A percentile compares a stretch with the other conserved stretches of the same genome.
These are phyloP conservation scores for Purpureocillium lavendulum DNA, from an alignment of 2,329 filamentous ascomycete genomes.

Conservation along the genomic window DNA sequence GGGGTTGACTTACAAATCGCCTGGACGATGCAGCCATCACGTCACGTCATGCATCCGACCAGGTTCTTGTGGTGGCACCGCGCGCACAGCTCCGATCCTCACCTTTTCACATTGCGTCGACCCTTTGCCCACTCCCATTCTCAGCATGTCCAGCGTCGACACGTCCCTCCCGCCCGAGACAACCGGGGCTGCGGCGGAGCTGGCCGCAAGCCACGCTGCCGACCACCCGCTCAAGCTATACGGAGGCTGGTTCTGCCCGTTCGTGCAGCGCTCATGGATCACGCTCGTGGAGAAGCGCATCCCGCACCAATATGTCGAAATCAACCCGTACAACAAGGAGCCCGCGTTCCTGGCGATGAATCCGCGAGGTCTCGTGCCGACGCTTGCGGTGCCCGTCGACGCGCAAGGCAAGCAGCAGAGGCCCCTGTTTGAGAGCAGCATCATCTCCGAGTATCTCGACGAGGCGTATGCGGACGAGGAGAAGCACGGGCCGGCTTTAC, in stretches of 20 bases:
- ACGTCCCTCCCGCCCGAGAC: slow-evolving; percentile 36
- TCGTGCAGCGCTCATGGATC: slow-evolving; percentile 65
- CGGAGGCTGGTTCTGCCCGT: slow-evolving; percentile 66
- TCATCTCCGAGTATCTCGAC: slow-evolving; percentile 70
- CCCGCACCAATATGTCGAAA: slow-evolving; percentile 67
- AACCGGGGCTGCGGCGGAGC: slow-evolving; percentile 38
- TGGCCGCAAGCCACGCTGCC: slow-evolving; percentile 35
- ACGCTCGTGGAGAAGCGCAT: slow-evolving; percentile 66
- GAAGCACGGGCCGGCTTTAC: slow-evolving; percentile 35
- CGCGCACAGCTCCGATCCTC: not conserved
- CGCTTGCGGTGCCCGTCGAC: slow-evolving; percentile 42
- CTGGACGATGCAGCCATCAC: no score
- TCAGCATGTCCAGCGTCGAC: slow-evolving; percentile 36
- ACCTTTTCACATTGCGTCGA: not conserved
- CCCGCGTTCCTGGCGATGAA: slow-evolving; percentile 61
- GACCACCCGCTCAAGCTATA: slow-evolving; percentile 56
- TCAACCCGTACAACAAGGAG: slow-evolving; percentile 71
- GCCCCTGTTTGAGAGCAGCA: slow-evolving; percentile 63
- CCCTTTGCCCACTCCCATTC: not conserved
- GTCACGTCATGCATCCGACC: no score
- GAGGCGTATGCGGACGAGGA: slow-evolving; percentile 51
- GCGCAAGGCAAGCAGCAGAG: slow-evolving; percentile 28
- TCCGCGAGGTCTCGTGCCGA: slow-evolving; percentile 68
- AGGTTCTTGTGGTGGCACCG: no score
- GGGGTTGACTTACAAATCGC: no score